Conservation (phyloP, 1,139 yeast species). For the Saccharomyces hybrid region DNA sequence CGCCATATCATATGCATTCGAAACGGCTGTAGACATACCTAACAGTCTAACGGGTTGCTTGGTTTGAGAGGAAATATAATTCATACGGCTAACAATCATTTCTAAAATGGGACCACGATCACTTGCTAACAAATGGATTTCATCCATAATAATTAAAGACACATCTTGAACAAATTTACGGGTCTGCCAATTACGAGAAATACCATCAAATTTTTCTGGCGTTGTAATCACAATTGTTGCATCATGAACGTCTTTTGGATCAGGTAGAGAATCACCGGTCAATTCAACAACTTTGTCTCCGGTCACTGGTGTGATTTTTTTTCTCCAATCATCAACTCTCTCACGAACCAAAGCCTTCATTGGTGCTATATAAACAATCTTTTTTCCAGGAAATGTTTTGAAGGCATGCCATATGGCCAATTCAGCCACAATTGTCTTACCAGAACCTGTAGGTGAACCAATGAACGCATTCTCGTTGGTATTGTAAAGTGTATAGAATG, state of each 20-base stretch:
- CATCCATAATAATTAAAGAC: conserved; percentile 88
- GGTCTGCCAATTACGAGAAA: conserved; percentile 96
- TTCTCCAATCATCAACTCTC: conserved; percentile 92
- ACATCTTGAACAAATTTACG: conserved; percentile 87
- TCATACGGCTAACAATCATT: conserved; percentile 98
- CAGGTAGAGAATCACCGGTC: conserved; percentile 96
- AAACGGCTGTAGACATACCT: conserved; percentile 96
- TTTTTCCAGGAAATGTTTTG: no score
- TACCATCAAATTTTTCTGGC: conserved; percentile 98
- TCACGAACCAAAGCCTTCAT: conserved; percentile 98
- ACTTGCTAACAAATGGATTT: conserved; percentile 40
- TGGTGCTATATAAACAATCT: conserved; percentile 42
- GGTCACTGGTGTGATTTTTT: conserved; percentile 58
- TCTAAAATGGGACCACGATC: conserved; percentile 97
- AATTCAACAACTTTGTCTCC: conserved; percentile 74
- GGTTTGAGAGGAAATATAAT: conserved; percentile 74
- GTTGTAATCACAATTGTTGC: conserved; percentile 94
- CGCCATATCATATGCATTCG: conserved; percentile 97
- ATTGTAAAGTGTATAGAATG: conserved; percentile 82
- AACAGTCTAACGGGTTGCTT: conserved; percentile 68
- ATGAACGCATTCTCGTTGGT: conserved; percentile 74
- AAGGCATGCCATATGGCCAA: no score
- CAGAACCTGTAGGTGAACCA: conserved; percentile 91
- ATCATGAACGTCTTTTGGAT: conserved; percentile 71
- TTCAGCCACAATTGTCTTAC: no score